These are phyloP conservation scores for Xylaria nigripes DNA, from an alignment of 495 filamentous ascomycete species.

Conservation along the genomic window DNA sequence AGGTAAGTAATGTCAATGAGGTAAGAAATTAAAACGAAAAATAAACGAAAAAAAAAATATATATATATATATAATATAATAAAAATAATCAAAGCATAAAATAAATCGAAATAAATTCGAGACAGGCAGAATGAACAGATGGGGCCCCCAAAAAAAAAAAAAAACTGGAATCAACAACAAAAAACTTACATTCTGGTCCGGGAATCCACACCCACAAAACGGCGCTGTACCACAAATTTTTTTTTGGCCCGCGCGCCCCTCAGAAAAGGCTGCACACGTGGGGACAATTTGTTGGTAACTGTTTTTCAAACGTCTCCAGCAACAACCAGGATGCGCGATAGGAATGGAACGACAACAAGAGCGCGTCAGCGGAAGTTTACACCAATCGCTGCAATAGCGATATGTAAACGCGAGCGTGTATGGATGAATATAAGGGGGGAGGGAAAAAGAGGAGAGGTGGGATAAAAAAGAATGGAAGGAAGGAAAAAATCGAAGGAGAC, in stretches of 20 bases:
- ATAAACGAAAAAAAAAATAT: slow-evolving; percentile 11
- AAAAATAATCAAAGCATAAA: neutral
- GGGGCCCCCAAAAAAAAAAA: slow-evolving; percentile 1
- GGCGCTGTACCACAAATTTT: slow-evolving; percentile 16
- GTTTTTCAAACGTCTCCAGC: slow-evolving; percentile 11
- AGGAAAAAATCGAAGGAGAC: slow-evolving; percentile 15
- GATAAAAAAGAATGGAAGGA: slow-evolving; percentile 6
- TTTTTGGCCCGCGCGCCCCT: slow-evolving; percentile 9
- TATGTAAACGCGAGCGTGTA: slow-evolving; percentile 12
- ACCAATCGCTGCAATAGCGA: slow-evolving; percentile 8
- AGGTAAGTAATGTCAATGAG: too few species aligned
- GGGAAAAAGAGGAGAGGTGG: slow-evolving; percentile 6
- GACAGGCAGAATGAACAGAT: neutral
- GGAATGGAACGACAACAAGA: slow-evolving; percentile 12
- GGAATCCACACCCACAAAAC: slow-evolving; percentile 16
- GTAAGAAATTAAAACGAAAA: slow-evolving; percentile 19
- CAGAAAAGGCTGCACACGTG: slow-evolving; percentile 17
- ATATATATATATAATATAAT: slow-evolving; percentile 9
- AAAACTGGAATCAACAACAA: slow-evolving; percentile 18
- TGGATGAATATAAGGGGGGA: slow-evolving; percentile 2
- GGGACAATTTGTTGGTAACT: slow-evolving; percentile 15
- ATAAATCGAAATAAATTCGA: slow-evolving; percentile 12
- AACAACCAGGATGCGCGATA: slow-evolving; percentile 17
- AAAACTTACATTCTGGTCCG: slow-evolving; percentile 32
- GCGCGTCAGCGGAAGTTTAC: slow-evolving; percentile 2